A percentile compares a stretch with the other conserved stretches of the same genome.
Evolutionary conservation across 805 yeast genomes (phyloP).

Genomic region (Brettanomyces anomalus): DNA sequence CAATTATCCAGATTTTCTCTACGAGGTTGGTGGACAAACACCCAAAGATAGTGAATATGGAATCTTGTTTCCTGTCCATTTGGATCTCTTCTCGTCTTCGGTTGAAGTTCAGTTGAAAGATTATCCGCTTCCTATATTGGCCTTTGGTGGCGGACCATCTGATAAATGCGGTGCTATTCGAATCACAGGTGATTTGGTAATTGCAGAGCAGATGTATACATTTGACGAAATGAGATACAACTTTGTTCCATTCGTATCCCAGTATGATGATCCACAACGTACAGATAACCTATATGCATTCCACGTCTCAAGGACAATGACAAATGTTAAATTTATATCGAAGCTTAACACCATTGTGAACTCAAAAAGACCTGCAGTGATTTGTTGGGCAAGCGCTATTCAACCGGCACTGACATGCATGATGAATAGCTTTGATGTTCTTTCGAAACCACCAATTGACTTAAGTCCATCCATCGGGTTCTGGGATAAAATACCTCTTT

Average conservation of each 20-base stretch:
- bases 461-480: constrained; percentile 56
- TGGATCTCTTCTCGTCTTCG: constrained; percentile 34
- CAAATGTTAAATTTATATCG: constrained; percentile 49
- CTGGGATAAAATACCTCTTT: constrained; percentile 59
- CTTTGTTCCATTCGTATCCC: constrained; percentile 44
- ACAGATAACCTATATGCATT: constrained; percentile 47
- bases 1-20: constrained; percentile 35
- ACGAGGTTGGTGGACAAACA: constrained; percentile 37
- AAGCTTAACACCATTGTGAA: constrained; percentile 38
- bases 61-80: constrained; percentile 40
- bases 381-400: constrained; percentile 58
- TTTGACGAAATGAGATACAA: constrained; percentile 31
- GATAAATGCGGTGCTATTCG: constrained; percentile 23
- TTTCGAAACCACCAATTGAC: constrained; percentile 64
- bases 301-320: constrained; percentile 51
- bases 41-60: constrained; percentile 47
- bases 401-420: constrained; percentile 53
- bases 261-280: constrained; percentile 17
- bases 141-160: constrained; percentile 40
- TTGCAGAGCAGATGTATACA: constrained; percentile 53
- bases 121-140: constrained; percentile 48
- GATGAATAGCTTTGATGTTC: constrained; percentile 55
- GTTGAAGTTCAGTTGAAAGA: constrained; percentile 41
- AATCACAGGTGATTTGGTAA: constrained; percentile 40
- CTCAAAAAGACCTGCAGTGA: constrained; percentile 38